These are phyloP conservation scores for Xylaria sp. DNA, from an alignment of 2,329 filamentous ascomycete genomes.

Conservation along the genomic window DNA sequence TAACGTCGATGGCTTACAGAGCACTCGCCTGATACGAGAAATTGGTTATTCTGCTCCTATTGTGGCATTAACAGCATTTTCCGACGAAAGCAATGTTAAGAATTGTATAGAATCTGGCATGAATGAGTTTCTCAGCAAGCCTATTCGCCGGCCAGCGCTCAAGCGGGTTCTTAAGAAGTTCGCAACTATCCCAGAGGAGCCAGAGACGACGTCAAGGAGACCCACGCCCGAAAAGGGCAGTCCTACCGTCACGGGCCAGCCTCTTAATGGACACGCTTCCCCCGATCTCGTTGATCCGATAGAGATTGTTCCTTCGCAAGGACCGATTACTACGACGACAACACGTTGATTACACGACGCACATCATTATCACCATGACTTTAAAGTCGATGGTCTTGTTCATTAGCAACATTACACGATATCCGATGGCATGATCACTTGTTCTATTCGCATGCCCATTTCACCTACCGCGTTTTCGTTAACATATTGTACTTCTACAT, in stretches of 20 bases:
- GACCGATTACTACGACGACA: slow-evolving; percentile 14
- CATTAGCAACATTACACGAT: slow-evolving; percentile 1
- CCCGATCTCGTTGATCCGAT: slow-evolving; percentile 22
- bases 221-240: slow-evolving; percentile 42
- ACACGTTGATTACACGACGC: slow-evolving; percentile 4
- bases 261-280: slow-evolving; percentile 31
- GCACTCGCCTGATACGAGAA: slow-evolving; percentile 83
- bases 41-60: slow-evolving; percentile 90
- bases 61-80: slow-evolving; percentile 89
- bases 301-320: slow-evolving; percentile 30
- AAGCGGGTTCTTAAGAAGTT: slow-evolving; percentile 89
- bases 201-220: slow-evolving; percentile 54
- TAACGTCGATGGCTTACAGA: slow-evolving; percentile 88
- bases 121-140: slow-evolving; percentile 85
- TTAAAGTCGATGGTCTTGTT: slow-evolving; percentile 1
- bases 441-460: background rate
- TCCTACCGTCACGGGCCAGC: slow-evolving; percentile 22
- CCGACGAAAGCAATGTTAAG: slow-evolving; percentile 87
- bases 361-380: background rate
- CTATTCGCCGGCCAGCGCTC: slow-evolving; percentile 82
- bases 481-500: slow-evolving; percentile 26
- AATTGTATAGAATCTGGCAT: slow-evolving; percentile 90
- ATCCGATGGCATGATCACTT: background rate
- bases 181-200: slow-evolving; percentile 81
- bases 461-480: background rate